A percentile compares a stretch with the other conserved stretches of the same genome.
Evolutionary conservation across 108 stramenopile species (phyloP).

Genomic region (Cylindrotheca closterium): DNA sequence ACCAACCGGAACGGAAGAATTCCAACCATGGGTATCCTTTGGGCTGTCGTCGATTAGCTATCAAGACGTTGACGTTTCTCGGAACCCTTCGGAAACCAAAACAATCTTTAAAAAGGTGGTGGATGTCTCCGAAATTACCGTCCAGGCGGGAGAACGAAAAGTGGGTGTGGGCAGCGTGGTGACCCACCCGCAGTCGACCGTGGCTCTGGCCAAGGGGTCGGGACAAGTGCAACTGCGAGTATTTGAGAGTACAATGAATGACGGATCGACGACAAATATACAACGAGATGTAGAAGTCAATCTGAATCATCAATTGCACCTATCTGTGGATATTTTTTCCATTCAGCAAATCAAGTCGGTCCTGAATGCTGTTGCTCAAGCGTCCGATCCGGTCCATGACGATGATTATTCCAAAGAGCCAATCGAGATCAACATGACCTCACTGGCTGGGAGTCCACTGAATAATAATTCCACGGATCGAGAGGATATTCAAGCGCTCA

Average conservation of each 20-base stretch:
- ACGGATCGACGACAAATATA: conserved; percentile 4
- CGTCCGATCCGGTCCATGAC: background rate
- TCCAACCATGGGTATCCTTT: conserved; percentile 35
- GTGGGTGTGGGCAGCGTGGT: background rate
- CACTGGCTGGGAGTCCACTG: background rate
- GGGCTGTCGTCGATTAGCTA: conserved; percentile 46
- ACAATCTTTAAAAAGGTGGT: conserved; percentile 30
- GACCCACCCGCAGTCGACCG: background rate
- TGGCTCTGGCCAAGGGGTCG: conserved; percentile 36
- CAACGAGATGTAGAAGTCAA: conserved; percentile 43
- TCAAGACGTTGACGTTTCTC: conserved; percentile 43
- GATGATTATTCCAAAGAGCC: background rate
- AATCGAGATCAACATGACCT: background rate
- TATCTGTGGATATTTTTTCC: conserved; percentile 28
- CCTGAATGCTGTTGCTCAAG: conserved; percentile 3
- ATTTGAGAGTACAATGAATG: conserved; percentile 27
- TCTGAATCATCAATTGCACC: conserved; percentile 40
- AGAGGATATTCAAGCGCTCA: conserved; percentile 54
- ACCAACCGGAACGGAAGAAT: background rate
- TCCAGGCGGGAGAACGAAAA: conserved; percentile 26
- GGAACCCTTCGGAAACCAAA: background rate
- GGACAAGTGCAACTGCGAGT: conserved; percentile 37
- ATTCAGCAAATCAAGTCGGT: conserved; percentile 21
- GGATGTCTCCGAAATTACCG: conserved; percentile 27
- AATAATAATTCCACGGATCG: conserved; percentile 29